A percentile compares a stretch with the other conserved stretches of the same genome.
Conservation (phyloP, 2,329 filamentous ascomycete genomes). For the Epichloe hybrida region DNA sequence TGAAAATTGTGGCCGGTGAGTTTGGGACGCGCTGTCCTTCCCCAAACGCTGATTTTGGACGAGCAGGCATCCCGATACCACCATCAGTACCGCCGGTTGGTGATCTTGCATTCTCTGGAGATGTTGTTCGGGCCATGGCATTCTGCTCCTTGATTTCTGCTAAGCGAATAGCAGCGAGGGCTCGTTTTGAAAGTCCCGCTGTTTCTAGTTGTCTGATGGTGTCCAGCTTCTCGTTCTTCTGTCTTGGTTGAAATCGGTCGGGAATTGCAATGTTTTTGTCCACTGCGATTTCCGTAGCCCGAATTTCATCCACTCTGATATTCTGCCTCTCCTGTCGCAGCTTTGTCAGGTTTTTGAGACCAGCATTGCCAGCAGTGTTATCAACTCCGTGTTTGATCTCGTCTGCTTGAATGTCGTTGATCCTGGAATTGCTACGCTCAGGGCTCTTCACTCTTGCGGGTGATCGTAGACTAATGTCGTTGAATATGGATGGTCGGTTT, state of each 20-base stretch:
- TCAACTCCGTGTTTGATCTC: slow-evolving; percentile 24
- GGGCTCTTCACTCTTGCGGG: slow-evolving; percentile 15
- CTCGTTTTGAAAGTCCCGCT: slow-evolving; percentile 30
- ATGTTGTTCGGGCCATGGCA: slow-evolving; percentile 28
- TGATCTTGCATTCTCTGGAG: slow-evolving; percentile 25
- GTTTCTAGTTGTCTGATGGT: slow-evolving; percentile 32
- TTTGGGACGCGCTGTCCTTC: slow-evolving; percentile 18
- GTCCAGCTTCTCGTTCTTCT: slow-evolving; percentile 33
- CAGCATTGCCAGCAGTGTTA: slow-evolving; percentile 6
- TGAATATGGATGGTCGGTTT: slow-evolving; percentile 18
- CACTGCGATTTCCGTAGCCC: slow-evolving; percentile 18
- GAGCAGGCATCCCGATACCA: slow-evolving; percentile 10
- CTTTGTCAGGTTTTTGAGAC: neutral
- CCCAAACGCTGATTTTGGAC: slow-evolving; percentile 8
- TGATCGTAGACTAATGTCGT: slow-evolving; percentile 17
- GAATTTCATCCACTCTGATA: slow-evolving; percentile 20
- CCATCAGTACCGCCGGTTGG: slow-evolving; percentile 12
- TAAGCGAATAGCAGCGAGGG: slow-evolving; percentile 34
- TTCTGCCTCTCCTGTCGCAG: neutral
- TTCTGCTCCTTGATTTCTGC: slow-evolving; percentile 41
- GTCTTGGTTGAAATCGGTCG: slow-evolving; percentile 15
- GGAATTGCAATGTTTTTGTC: slow-evolving; percentile 20
- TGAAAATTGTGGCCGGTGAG: slow-evolving; percentile 28
- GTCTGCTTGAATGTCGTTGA: slow-evolving; percentile 31
- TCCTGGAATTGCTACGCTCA: slow-evolving; percentile 25